Evolutionary conservation across 2,329 filamentous ascomycete genomes (phyloP), one percentile per base, ranked within the genome.

Genomic region (Meredithiella fracta): DNA sequence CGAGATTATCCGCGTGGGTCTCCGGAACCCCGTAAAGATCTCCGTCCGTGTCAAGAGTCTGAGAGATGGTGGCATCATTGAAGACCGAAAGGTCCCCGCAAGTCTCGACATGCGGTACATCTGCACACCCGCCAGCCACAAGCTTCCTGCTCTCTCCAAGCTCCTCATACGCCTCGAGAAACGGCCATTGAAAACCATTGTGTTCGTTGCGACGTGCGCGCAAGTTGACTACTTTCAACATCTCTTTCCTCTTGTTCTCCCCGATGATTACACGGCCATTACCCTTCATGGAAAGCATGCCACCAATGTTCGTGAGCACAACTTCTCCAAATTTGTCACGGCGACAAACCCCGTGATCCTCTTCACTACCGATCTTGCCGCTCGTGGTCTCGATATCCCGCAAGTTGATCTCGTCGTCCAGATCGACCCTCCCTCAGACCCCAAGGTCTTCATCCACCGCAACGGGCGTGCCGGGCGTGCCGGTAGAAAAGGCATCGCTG

Each of bases 391-490:
- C 3, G 91, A 97, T 66, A 92, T 96, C 55, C 89, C 90, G 0
- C 81, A 89, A 57, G 89, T 96, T 40, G 91, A 96, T 65, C 75
- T 96, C 1, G 90, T 96, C 3, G 78, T 95, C 0, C 91, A 96
- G 65, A 74, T 96, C 31, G 57, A 59, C 44, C 57, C 57, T 20
- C 57, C 57, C 14, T 56, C 54, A 5, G 57, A 59, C 51, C 87
- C 90, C 0, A 97, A 97, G 67, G 89, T 86, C 9, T 97, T 97
- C 64, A 87, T 98, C 59, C 92, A 98, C 68, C 83, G 92, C 3
- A 85, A 92, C 26, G 92, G 92, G 1, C 78, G 92, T 60, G 88
- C 92, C 0, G 92, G 92, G 0, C 78, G 92, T 22, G 95, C 95
- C 65, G 90, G 90, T 0, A 77, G 91, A 60, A 82, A 83, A 59